Evolutionary conservation across 768 basidiomycete species (phyloP), one percentile per base, ranked within the genome.

Genomic region (Cyclocybe aegerita): DNA sequence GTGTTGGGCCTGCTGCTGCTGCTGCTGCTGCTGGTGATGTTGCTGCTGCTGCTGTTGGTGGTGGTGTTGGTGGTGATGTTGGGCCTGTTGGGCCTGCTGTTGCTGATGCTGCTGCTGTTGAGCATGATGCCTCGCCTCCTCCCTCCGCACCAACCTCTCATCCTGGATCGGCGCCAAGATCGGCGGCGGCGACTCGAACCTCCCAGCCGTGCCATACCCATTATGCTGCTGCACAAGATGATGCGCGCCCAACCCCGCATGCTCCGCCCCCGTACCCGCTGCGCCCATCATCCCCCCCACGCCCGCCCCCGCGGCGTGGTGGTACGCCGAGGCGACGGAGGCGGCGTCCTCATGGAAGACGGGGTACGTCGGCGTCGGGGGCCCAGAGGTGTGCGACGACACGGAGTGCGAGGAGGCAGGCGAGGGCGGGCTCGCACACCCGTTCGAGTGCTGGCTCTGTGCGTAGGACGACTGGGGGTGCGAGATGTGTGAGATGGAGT

Each of bases 401-500:
- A 75, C 70, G 6, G 80, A 80, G 31, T 79, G 76, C 2, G 75
- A 71, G 4, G 80, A 80, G 7, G 75, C 75, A 0, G 82, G 78
- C 0, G 82, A 82, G 0, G 77, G 74, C 0, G 79, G 71, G 14
- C 65, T 69, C 44, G 69, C 65, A 45, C 68, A 67, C 4, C 65
- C 55, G 23, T 23, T 23, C 52, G 69, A 52, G 60, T 75, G 62
- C 56, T 75, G 61, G 56, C 41, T 57, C 31, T 66, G 72, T 4
- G 71, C 65, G 50, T 77, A 75, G 15, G 59, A 54, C 2, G 74
- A 65, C 9, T 78, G 76, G 0, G 80, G 79, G 50, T 81, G 79
- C 0, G 80, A 81, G 16, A 83, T 78, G 50, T 82, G 81, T 0
- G 81, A 81, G 17, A 83, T 80, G 5, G 81, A 82, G 37, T 81